A percentile compares a stretch with the other conserved stretches of the same genome.
These are phyloP conservation scores for Dillenia suffruticosa DNA, from an alignment of 164 flowering plant species.

Conservation along the genomic window DNA sequence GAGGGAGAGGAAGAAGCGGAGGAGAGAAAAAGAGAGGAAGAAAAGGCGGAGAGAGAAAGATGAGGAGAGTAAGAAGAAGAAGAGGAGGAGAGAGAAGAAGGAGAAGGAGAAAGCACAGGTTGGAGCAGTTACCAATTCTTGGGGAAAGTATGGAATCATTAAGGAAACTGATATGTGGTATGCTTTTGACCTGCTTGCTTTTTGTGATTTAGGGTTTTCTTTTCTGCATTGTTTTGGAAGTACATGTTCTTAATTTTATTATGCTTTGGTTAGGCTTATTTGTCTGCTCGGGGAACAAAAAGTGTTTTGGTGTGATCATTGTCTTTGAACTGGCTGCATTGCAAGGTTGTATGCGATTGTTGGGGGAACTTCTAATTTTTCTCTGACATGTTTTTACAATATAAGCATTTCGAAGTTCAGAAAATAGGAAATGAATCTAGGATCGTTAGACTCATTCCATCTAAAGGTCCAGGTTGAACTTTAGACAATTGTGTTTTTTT, in stretches of 20 bases:
- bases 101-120: conserved; percentile 45
- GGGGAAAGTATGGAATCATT: conserved; percentile 93
- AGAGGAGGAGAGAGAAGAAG: conserved; percentile 30
- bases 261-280: too few species aligned
- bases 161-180: conserved; percentile 96
- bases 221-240: background rate
- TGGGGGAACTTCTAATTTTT: background rate
- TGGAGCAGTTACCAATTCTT: conserved; percentile 81
- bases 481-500: too few species aligned
- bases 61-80: conserved; percentile 14
- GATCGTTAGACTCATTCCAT: too few species aligned
- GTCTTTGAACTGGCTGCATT: too few species aligned
- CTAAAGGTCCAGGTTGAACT: too few species aligned
- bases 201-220: conserved; percentile 6
- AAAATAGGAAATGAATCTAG: too few species aligned
- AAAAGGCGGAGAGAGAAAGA: conserved; percentile 15
- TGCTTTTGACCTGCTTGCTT: background rate
- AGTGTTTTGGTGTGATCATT: too few species aligned
- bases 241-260: background rate
- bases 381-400: too few species aligned
- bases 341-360: background rate
- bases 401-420: too few species aligned
- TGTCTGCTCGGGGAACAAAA: too few species aligned
- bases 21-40: conserved; percentile 17
- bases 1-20: conserved; percentile 20